Percentiles rank a stretch among this genome's conserved stretches.
These are phyloP conservation scores for Pyronema omphalodes DNA, from an alignment of 495 filamentous ascomycete species.

Conservation along the genomic window DNA sequence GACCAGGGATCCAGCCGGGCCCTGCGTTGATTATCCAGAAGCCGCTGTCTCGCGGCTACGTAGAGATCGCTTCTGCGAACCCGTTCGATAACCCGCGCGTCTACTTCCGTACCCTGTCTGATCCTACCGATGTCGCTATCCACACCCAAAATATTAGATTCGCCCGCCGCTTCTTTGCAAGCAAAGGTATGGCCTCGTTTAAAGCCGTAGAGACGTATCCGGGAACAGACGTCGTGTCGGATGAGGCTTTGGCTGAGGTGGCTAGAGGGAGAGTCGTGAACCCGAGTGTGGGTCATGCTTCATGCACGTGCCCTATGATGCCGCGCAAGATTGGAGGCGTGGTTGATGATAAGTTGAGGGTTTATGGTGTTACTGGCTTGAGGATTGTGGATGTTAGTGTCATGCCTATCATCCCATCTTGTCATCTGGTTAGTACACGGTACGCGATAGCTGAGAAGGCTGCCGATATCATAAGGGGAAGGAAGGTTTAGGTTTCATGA, in stretches of 20 bases:
- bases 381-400: conserved; percentile 38
- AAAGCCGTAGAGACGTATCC: background rate
- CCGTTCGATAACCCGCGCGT: conserved; percentile 23
- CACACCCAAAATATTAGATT: conserved; percentile 26
- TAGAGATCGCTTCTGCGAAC: conserved; percentile 27
- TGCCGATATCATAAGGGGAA: conserved; percentile 29
- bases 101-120: conserved; percentile 26
- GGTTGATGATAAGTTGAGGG: conserved; percentile 27
- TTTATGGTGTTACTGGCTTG: conserved; percentile 33
- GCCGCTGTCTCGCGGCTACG: conserved; percentile 28
- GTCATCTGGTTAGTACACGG: conserved; percentile 34
- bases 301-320: conserved; percentile 32
- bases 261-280: background rate
- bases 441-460: conserved; percentile 45
- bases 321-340: conserved; percentile 33
- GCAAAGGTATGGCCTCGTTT: conserved; percentile 24
- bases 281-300: conserved; percentile 25
- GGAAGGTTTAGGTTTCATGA: background rate
- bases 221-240: background rate
- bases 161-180: conserved; percentile 25
- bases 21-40: conserved; percentile 8
- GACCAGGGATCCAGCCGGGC: conserved; percentile 9
- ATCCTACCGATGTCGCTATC: conserved; percentile 29
- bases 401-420: conserved; percentile 37
- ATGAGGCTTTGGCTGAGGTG: background rate